Conservation (phyloP, 1,139 yeast species). For the Casaregolazyma suthepensis region DNA sequence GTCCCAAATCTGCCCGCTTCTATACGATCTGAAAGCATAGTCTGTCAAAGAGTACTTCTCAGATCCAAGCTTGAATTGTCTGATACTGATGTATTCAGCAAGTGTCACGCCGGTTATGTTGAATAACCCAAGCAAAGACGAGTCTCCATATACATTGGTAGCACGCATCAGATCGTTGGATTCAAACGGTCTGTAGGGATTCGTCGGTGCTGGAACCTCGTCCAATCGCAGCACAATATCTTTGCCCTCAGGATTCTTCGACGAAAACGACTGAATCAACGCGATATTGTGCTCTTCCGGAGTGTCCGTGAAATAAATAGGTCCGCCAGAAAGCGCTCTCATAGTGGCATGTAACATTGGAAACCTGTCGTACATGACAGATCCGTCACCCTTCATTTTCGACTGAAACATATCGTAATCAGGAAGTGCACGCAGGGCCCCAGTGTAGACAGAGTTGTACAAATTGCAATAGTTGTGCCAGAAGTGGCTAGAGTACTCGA, state of each 20-base stretch:
- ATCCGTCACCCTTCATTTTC: slow-evolving; percentile 7
- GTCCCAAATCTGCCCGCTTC: slow-evolving; percentile 15
- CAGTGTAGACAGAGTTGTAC: slow-evolving; percentile 24
- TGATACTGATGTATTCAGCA: slow-evolving; percentile 12
- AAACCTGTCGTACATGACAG: slow-evolving; percentile 3
- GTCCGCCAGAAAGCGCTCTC: slow-evolving; percentile 31
- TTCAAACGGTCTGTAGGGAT: slow-evolving; percentile 20
- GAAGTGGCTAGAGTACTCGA: slow-evolving; percentile 23
- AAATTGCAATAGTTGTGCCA: slow-evolving; percentile 32
- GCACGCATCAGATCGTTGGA: slow-evolving; percentile 15
- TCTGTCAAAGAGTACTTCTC: slow-evolving; percentile 3
- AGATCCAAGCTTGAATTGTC: slow-evolving; percentile 6
- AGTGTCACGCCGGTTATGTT: slow-evolving; percentile 18
- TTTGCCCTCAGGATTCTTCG: slow-evolving; percentile 16
- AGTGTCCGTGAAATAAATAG: slow-evolving; percentile 28
- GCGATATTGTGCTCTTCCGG: slow-evolving; percentile 21
- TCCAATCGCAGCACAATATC: slow-evolving; percentile 21
- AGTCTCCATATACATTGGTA: slow-evolving; percentile 13
- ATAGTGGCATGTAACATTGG: slow-evolving; percentile 29
- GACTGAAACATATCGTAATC: slow-evolving; percentile 34
- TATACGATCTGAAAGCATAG: slow-evolving; percentile 17
- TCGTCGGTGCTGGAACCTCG: slow-evolving; percentile 18
- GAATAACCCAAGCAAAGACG: slow-evolving; percentile 19
- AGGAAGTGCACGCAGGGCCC: slow-evolving; percentile 23
- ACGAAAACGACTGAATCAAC: slow-evolving; percentile 20